These are phyloP conservation scores for Eucalyptus decipiens DNA, from an alignment of 345 rosid genomes.

Conservation along the genomic window DNA sequence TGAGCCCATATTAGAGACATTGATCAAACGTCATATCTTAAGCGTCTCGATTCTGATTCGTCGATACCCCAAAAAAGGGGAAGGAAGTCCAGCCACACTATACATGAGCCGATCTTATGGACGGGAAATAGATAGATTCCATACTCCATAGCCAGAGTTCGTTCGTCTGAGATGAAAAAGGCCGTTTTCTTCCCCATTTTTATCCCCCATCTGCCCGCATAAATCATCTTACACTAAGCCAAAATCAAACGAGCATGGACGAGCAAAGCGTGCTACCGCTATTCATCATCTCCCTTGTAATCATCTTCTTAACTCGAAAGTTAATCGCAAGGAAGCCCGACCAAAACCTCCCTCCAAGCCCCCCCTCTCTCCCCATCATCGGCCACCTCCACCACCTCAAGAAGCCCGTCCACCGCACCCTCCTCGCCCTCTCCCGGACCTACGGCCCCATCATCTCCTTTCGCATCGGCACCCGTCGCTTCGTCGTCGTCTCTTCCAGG, in stretches of 20 bases:
- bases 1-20: neutral
- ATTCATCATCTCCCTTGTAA: neutral
- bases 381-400: slow-evolving; percentile 2
- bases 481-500: slow-evolving; percentile 3
- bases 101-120: neutral
- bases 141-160: neutral
- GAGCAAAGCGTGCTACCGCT: neutral
- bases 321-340: neutral
- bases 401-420: neutral
- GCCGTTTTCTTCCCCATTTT: neutral
- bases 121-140: neutral
- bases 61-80: neutral
- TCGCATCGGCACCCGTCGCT: neutral
- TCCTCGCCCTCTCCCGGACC: neutral
- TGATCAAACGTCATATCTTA: neutral
- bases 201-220: neutral
- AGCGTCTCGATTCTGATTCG: neutral
- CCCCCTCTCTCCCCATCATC: slow-evolving; percentile 2
- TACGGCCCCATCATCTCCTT: slow-evolving; percentile 7
- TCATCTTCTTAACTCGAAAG: neutral
- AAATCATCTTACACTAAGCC: neutral
- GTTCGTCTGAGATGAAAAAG: neutral
- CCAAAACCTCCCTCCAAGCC: neutral
- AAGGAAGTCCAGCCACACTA: neutral
- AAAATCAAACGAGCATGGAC: neutral